Base-by-base conservation (phyloP, 2,329 filamentous ascomycete species). In the Ceratocystiopsis brevicomis region DNA sequence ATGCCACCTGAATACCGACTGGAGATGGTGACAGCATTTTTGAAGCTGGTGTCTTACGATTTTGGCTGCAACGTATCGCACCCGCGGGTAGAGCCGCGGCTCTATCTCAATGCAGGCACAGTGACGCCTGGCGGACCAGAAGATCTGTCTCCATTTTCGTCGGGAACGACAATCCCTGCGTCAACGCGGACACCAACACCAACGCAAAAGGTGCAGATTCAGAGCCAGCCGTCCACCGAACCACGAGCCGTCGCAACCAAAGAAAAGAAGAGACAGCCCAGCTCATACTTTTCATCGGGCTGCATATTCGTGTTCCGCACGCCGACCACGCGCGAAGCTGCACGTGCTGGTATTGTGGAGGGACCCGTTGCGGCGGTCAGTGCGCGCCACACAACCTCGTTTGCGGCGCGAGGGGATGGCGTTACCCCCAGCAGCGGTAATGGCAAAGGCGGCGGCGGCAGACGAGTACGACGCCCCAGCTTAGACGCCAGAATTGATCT, bases 31-130 rank as follows among this genome's bases (percentile, higher is more conserved):
- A 64, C 67, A 3, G 66, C 73, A 34, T 78, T 78, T 44, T 56
- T 78, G 44, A 78, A 78, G 54, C 65, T 79, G 5, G 66, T 79
- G 15, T 67, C 73, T 16, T 79, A 78, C 52, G 73, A 78, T 48
- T 79, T 78, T 55, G 71, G 73, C 41, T 78, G 75, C 56, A 78
- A 69, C 50, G 68, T 76, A 40, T 61, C 64, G 3, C 62, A 67
- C 21, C 61, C 74, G 15, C 67, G 73, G 37, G 61, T 64, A 19
- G 75, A 79, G 51, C 75, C 75, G 11, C 66, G 75, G 3, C 60
- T 79, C 17, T 66, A 76, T 39, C 56, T 78, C 42, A 61, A 59
- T 40, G 39, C 46, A 0, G 40, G 38, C 15, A 44, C 45, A 1
- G 11, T 48, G 10, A 33, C 45, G 3, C n/a, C 38, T 4, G 35